Evolutionary conservation across 371 early-diverging fungal genomes (phyloP).

Genomic region (Apophysomyces variabilis): DNA sequence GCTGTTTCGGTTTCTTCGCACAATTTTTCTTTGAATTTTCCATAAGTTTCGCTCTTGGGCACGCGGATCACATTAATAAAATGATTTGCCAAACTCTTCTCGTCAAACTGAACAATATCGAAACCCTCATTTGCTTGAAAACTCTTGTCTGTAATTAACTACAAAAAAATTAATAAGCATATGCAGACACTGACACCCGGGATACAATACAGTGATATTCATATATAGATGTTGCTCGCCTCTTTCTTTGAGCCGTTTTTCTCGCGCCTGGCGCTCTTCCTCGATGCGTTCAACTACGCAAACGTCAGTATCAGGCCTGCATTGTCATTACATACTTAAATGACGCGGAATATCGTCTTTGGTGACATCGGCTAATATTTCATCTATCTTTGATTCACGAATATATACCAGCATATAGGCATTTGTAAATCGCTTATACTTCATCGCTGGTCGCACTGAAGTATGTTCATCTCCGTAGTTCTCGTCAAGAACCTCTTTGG

Average conservation of each 20-base stretch:
- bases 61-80: not conserved
- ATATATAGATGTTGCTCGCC: conserved; percentile 6
- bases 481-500: conserved; percentile 92
- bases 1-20: conserved; percentile 34
- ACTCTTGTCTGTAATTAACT: conserved; percentile 60
- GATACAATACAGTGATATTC: conserved; percentile 3
- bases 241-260: conserved; percentile 10
- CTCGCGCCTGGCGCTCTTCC: not conserved
- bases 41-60: conserved; percentile 18
- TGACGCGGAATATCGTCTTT: conserved; percentile 80
- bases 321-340: conserved; percentile 33
- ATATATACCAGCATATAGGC: conserved; percentile 98
- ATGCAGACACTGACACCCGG: not conserved
- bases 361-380: conserved; percentile 71
- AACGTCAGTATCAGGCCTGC: not conserved
- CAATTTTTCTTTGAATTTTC: conserved; percentile 18
- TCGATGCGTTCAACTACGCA: not conserved
- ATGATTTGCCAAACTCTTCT: conserved; percentile 5
- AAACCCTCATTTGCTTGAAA: conserved; percentile 71
- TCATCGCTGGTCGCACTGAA: conserved; percentile 22
- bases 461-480: conserved; percentile 88
- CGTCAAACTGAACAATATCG: conserved; percentile 53
- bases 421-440: conserved; percentile 83
- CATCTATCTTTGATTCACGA: conserved; percentile 73
- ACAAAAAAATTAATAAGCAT: not conserved